These are phyloP conservation scores for Russula dissimulans DNA, from an alignment of 768 basidiomycete genomes.

Conservation along the genomic window DNA sequence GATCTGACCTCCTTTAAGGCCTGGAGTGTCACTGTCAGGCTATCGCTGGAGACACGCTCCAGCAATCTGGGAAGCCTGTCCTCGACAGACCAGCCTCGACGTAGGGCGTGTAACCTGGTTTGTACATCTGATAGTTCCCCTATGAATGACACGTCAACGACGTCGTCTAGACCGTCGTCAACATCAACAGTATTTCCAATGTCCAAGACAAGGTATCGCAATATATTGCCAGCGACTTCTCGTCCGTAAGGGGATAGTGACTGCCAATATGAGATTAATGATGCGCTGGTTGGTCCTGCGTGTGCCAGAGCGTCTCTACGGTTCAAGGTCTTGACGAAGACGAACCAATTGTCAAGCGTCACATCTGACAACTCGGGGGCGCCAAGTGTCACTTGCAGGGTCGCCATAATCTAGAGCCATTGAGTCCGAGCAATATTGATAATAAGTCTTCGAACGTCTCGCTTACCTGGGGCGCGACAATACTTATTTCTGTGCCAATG, in stretches of 20 bases:
- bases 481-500: conserved; percentile 62
- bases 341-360: conserved; percentile 71
- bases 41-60: conserved; percentile 69
- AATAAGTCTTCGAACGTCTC: background rate
- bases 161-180: conserved; percentile 52
- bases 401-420: conserved; percentile 77
- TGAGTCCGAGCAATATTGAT: conserved; percentile 7
- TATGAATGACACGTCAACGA: conserved; percentile 70
- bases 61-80: conserved; percentile 56
- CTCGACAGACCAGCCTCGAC: conserved; percentile 43
- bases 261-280: conserved; percentile 71
- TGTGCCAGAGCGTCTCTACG: conserved; percentile 71
- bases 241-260: conserved; percentile 45
- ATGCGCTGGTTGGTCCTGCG: conserved; percentile 80
- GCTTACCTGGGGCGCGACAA: conserved; percentile 78
- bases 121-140: conserved; percentile 47
- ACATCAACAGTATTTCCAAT: conserved; percentile 42
- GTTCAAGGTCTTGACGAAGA: conserved; percentile 60
- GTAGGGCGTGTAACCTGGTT: conserved; percentile 34
- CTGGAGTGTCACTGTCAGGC: conserved; percentile 63
- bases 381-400: conserved; percentile 80
- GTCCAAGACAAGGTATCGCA: conserved; percentile 63
- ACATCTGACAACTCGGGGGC: conserved; percentile 68
- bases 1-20: conserved; percentile 67
- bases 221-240: conserved; percentile 43